phyloP scores from a whole-genome alignment of 768 basidiomycete genomes.

The Kwoniella sp. region DNA sequence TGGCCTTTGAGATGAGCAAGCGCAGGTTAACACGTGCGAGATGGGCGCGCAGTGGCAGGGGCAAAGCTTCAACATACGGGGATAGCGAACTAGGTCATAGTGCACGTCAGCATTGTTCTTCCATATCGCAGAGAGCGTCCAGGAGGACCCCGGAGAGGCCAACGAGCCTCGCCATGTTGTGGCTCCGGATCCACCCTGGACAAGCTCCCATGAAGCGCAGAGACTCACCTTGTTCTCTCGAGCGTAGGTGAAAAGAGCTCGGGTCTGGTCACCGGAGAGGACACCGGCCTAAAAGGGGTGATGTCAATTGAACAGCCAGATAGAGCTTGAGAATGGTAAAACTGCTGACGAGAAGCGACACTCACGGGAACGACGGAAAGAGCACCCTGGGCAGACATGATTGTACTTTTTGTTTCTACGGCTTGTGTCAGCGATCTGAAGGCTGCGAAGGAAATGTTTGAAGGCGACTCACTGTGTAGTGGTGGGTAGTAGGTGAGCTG shows the following conservation, averaged over 20 bases:
- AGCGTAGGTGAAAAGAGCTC: constrained; percentile 93
- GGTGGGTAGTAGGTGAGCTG: too few relatives aligned
- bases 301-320: too few relatives aligned
- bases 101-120: not conserved
- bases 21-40: constrained; percentile 48
- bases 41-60: constrained; percentile 51
- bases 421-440: too few relatives aligned
- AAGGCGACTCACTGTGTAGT: too few relatives aligned
- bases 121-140: too few relatives aligned
- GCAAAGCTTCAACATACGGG: constrained; percentile 49
- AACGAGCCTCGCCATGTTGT: too few relatives aligned
- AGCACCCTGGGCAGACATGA: constrained; percentile 49
- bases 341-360: constrained; percentile 14
- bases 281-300: constrained; percentile 72
- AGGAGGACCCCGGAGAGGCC: too few relatives aligned
- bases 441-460: too few relatives aligned
- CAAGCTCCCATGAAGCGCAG: too few relatives aligned
- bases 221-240: constrained; percentile 70
- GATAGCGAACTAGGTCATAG: constrained; percentile 51
- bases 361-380: constrained; percentile 51
- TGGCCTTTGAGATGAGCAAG: constrained; percentile 36
- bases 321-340: too few relatives aligned
- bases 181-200: too few relatives aligned
- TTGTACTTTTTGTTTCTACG: constrained; percentile 5
- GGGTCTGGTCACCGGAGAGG: constrained; percentile 87